Base-by-base conservation (phyloP, 768 basidiomycete species). In the Lentinula detonsa region DNA sequence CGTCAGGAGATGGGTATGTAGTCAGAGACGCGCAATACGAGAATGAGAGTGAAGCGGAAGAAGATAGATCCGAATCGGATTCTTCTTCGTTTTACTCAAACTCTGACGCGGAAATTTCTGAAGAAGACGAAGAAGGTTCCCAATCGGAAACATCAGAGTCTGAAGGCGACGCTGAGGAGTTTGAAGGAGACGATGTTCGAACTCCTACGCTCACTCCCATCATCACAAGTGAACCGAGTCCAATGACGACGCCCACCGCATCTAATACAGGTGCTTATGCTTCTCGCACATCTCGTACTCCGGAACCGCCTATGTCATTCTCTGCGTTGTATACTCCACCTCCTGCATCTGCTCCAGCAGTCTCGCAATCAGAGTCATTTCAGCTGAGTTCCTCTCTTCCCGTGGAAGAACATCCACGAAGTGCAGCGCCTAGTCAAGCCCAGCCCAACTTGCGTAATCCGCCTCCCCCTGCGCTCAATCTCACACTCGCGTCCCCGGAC, bases 161-260 rank as follows among this genome's bases (percentile, higher is more conserved):
- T 15, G 50, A 51, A 28, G 28, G 11, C n/a, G 28, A 31, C n/a
- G 28, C 16, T 5, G 50, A 31, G 16, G 55, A 56, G 3, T 15
- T 23, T 6, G 39, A 43, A 13, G 55, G n/a, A 21, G 55, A 33
- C 28, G 39, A 56, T 34, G 40, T 42, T 28, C 18, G 55, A 28
- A 56, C 55, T 3, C 55, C 55, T n/a, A 40, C 62, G 15, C 55
- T 49, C 51, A 61, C 61, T 33, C 53, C 58, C 40, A 45, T 39
- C n/a, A 37, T 49, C 31, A 43, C 63, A 11, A 46, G 33, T 50
- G 10, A 48, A 23, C 9, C 42, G 31, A 62, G 37, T 62, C 55
- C n/a, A 70, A 67, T 33, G 72, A 74, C 34, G 68, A 69, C 34
- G 67, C 70, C 16, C 67, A 64, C 16, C 71, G 78, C 6, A 68